Conservation (phyloP, 345 rosid genomes). For the Syzygium aromaticum region DNA sequence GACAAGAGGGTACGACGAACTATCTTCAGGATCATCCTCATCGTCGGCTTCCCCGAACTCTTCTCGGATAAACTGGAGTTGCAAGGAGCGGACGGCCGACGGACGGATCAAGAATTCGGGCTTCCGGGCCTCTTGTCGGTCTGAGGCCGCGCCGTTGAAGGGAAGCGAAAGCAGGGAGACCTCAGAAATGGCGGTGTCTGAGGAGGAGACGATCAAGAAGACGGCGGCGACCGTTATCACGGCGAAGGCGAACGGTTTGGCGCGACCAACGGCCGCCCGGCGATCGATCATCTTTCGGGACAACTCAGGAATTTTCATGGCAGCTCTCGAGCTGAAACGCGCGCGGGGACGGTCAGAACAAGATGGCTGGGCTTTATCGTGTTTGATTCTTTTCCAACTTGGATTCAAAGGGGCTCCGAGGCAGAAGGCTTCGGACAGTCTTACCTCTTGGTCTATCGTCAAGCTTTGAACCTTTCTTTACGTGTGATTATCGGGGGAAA, state of each 20-base stretch:
- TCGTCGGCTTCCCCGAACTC: not conserved
- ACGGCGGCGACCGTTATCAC: conserved; percentile 18
- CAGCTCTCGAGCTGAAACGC: not conserved
- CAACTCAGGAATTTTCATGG: not conserved
- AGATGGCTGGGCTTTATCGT: not conserved
- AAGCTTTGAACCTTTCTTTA: not conserved
- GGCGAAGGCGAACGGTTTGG: conserved; percentile 16
- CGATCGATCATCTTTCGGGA: not conserved
- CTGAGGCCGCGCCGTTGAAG: conserved; percentile 1
- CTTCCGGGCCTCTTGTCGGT: not conserved
- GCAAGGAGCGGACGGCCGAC: conserved; percentile 8
- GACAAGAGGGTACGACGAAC: conserved; percentile 13
- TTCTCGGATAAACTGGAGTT: conserved; percentile 18
- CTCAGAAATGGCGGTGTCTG: conserved; percentile 16
- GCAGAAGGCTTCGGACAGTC: not conserved
- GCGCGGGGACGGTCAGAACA: not conserved
- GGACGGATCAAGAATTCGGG: not conserved
- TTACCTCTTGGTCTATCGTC: not conserved
- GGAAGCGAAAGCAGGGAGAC: conserved; percentile 6
- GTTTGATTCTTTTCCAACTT: not conserved
- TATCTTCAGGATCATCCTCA: not conserved
- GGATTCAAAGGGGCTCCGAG: not conserved
- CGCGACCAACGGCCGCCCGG: conserved; percentile 4
- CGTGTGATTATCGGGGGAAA: not conserved
- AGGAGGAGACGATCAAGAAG: conserved; percentile 25